phyloP scores from a whole-genome alignment of 768 basidiomycete species.

The Russula brevipes region DNA sequence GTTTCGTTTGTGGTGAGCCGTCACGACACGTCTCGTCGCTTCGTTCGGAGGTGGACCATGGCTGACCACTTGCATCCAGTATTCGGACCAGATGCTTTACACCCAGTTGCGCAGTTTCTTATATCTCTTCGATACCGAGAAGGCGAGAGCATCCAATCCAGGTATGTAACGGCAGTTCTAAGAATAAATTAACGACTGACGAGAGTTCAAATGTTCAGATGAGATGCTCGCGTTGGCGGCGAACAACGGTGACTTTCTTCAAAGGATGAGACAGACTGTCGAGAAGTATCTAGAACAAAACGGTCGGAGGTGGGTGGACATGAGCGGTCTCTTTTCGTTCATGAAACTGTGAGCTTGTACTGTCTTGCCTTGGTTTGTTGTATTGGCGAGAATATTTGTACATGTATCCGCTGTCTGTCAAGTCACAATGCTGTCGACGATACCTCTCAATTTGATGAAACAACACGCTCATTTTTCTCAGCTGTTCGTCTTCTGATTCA shows the following conservation, averaged over 20 bases:
- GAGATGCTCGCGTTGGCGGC: slow-evolving; percentile 46
- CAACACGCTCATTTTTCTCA: slow-evolving; percentile 10
- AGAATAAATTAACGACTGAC: background rate
- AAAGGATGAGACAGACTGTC: slow-evolving; percentile 50
- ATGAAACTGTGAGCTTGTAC: slow-evolving; percentile 51
- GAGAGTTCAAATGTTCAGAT: slow-evolving; percentile 38
- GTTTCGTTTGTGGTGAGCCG: slow-evolving; percentile 70
- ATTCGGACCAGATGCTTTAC: slow-evolving; percentile 79
- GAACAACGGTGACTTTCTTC: slow-evolving; percentile 49
- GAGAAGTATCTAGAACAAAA: slow-evolving; percentile 81
- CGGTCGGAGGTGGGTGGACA: slow-evolving; percentile 86
- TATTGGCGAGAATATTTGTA: slow-evolving; percentile 5
- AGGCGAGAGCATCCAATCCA: slow-evolving; percentile 52
- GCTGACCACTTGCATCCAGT: slow-evolving; percentile 43
- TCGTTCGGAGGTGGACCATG: slow-evolving; percentile 1
- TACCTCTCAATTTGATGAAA: background rate
- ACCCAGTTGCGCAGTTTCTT: slow-evolving; percentile 84
- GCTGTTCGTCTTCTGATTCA: slow-evolving; percentile 7
- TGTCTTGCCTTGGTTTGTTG: slow-evolving; percentile 4
- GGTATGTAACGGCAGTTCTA: slow-evolving; percentile 36
- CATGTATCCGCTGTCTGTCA: slow-evolving; percentile 7
- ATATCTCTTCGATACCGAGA: slow-evolving; percentile 70
- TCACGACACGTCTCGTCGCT: slow-evolving; percentile 9
- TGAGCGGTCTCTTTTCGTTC: slow-evolving; percentile 73
- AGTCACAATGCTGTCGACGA: background rate